Conservation (phyloP, 2,329 filamentous ascomycete species). For the Colletotrichum lupini region DNA sequence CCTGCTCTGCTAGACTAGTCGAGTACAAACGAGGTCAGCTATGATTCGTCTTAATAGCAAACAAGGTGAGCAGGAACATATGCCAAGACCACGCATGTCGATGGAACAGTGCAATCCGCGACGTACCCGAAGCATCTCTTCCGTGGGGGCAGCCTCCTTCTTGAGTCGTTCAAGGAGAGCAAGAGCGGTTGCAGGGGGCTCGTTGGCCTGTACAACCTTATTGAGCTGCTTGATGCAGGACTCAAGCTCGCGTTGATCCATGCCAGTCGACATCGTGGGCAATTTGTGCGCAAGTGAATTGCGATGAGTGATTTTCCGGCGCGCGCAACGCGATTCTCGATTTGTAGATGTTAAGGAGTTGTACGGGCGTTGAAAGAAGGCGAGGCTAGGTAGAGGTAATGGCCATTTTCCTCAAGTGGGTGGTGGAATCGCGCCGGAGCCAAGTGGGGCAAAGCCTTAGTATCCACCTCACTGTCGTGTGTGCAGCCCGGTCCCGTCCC, state of each 20-base stretch:
- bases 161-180: conserved; percentile 82
- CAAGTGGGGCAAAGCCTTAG: conserved; percentile 25
- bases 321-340: neutral
- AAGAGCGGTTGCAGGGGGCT: conserved; percentile 78
- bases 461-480: neutral
- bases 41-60: neutral
- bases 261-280: conserved; percentile 46
- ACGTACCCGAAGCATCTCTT: conserved; percentile 86
- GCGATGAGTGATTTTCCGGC: neutral
- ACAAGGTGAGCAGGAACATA: neutral
- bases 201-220: conserved; percentile 81
- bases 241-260: conserved; percentile 87
- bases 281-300: neutral
- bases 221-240: conserved; percentile 80
- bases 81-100: neutral
- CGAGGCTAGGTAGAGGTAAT: conserved; percentile 1
- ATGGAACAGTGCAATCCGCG: neutral
- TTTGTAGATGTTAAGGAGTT: neutral
- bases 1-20: conserved; percentile 85
- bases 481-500: neutral
- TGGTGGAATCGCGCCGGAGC: conserved; percentile 25
- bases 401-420: conserved; percentile 19
- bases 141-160: conserved; percentile 83
- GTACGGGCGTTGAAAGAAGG: conserved; percentile 8
- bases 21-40: conserved; percentile 22